Evolutionary conservation across 2,329 filamentous ascomycete species (phyloP).

Genomic region (Phyllosticta citribraziliensis): DNA sequence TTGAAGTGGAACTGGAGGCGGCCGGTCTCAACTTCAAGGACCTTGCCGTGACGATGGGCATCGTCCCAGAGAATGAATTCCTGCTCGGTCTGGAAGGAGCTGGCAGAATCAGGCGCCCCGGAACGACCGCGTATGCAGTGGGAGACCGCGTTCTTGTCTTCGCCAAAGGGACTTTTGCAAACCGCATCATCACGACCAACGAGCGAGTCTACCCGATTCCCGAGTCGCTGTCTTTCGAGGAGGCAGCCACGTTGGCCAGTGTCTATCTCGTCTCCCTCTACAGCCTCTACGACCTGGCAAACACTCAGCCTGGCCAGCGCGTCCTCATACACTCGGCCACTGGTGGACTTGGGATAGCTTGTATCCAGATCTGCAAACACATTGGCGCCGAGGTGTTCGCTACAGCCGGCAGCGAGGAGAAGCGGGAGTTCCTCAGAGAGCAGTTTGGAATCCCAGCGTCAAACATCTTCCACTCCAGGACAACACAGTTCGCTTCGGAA

Average conservation of each 20-base stretch:
- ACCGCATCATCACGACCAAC: background rate
- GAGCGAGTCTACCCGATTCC: constrained; percentile 13
- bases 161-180: constrained; percentile 2
- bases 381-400: constrained; percentile 18
- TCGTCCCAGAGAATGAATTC: constrained; percentile 9
- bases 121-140: background rate
- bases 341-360: constrained; percentile 22
- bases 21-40: constrained; percentile 16
- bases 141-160: constrained; percentile 7
- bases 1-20: constrained; percentile 15
- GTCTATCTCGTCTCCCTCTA: constrained; percentile 16
- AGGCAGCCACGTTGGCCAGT: constrained; percentile 15
- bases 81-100: constrained; percentile 13
- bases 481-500: constrained; percentile 14
- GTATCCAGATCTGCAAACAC: constrained; percentile 16
- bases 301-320: constrained; percentile 2
- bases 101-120: constrained; percentile 9
- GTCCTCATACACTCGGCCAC: constrained; percentile 24
- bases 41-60: constrained; percentile 12
- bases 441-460: constrained; percentile 16
- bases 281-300: constrained; percentile 12
- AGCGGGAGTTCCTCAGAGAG: constrained; percentile 14
- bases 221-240: constrained; percentile 14
- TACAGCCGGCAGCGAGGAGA: constrained; percentile 16
- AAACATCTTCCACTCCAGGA: constrained; percentile 24